A percentile compares a stretch with the other conserved stretches of the same genome.
Conservation (phyloP, 1,139 yeast species). For the Casaregolazyma suthepensis region DNA sequence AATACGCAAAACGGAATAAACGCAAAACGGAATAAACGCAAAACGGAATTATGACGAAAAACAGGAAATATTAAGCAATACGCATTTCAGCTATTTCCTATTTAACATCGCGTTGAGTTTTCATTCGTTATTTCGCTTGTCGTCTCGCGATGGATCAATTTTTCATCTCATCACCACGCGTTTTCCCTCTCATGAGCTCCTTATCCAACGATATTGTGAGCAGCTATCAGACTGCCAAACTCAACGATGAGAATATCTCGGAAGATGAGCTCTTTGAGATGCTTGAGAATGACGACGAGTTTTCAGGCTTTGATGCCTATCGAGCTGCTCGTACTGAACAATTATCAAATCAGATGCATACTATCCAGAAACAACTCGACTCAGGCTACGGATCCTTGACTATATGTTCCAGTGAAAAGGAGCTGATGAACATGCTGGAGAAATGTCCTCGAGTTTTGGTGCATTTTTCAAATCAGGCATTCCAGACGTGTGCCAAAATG, state of each 20-base stretch:
- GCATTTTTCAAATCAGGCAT: conserved; percentile 60
- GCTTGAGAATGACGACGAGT: conserved; percentile 51
- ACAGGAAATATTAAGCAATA: no score
- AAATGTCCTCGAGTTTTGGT: conserved; percentile 43
- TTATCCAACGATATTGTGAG: not conserved
- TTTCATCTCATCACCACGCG: not conserved
- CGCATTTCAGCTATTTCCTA: not conserved
- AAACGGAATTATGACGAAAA: not conserved
- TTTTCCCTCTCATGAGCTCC: not conserved
- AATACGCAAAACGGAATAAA: no score
- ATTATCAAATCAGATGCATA: conserved; percentile 27
- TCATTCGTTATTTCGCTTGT: not conserved
- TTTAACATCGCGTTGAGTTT: not conserved
- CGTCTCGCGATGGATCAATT: not conserved
- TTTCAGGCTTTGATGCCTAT: conserved; percentile 51
- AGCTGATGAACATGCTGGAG: conserved; percentile 48
- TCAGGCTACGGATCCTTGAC: conserved; percentile 42
- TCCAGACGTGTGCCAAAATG: conserved; percentile 56
- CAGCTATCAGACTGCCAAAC: conserved; percentile 1
- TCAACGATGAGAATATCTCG: conserved; percentile 8
- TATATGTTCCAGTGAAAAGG: conserved; percentile 45
- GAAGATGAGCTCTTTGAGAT: conserved; percentile 30
- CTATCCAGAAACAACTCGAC: conserved; percentile 36
- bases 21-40: no score
- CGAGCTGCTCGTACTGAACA: conserved; percentile 3